phyloP scores from a whole-genome alignment of 2,329 filamentous ascomycete genomes.

The Podosphaera xanthii region DNA sequence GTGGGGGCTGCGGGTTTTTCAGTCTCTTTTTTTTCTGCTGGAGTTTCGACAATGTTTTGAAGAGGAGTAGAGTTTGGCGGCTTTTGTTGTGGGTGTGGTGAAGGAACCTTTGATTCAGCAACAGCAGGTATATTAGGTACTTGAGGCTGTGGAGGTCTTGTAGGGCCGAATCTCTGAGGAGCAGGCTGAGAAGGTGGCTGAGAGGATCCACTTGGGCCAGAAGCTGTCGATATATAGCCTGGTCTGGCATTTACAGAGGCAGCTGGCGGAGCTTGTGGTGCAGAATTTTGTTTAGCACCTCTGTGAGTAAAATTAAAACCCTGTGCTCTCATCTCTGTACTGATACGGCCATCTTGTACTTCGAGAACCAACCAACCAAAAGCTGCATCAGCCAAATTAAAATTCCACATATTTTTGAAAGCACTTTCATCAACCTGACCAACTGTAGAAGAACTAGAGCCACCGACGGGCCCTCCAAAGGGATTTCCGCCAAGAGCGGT shows the following conservation, averaged over 20 bases:
- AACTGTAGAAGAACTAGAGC: constrained; percentile 38
- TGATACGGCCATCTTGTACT: constrained; percentile 84
- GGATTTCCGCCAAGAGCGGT: constrained; percentile 91
- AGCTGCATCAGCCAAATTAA: constrained; percentile 89
- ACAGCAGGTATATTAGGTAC: constrained; percentile 13
- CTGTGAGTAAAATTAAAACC: constrained; percentile 98
- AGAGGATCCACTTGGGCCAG: constrained; percentile 14
- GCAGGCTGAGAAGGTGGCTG: constrained; percentile 11
- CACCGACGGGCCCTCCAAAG: constrained; percentile 67
- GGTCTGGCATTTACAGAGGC: constrained; percentile 16
- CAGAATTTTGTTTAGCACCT: constrained; percentile 50
- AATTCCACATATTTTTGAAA: constrained; percentile 99
- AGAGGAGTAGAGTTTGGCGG: constrained; percentile 25
- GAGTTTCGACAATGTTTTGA: constrained; percentile 15
- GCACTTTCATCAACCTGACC: constrained; percentile 94
- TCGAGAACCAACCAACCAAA: constrained; percentile 93
- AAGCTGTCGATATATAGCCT: constrained; percentile 16
- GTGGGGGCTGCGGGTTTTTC: constrained; percentile 27
- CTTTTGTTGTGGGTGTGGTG: constrained; percentile 18
- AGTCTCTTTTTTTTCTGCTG: constrained; percentile 23
- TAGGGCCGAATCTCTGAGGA: constrained; percentile 10
- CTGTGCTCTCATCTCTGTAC: constrained; percentile 94
- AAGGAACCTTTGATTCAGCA: constrained; percentile 12
- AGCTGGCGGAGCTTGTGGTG: constrained; percentile 16
- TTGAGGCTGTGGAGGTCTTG: constrained; percentile 12